Evolutionary conservation across 768 basidiomycete genomes (phyloP).

Genomic region (Kwoniella shandongensis): DNA sequence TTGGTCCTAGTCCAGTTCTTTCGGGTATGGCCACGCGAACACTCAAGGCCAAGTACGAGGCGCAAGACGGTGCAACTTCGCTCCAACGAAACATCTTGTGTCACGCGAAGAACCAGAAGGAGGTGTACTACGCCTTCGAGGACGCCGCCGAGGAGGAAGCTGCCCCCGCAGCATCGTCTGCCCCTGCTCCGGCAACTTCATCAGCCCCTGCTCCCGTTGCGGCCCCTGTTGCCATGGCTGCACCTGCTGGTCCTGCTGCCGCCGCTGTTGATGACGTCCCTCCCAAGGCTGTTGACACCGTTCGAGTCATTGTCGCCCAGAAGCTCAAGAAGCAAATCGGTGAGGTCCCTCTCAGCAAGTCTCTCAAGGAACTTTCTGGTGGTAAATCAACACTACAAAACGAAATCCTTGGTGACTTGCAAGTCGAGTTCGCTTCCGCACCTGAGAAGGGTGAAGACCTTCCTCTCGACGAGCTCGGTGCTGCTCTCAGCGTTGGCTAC

Average conservation of each 20-base stretch:
- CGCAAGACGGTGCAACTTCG: conserved; percentile 77
- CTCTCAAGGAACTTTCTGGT: conserved; percentile 96
- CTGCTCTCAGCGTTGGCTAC: conserved; percentile 76
- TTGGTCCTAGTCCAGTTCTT: conserved; percentile 93
- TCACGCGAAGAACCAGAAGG: conserved; percentile 91
- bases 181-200: conserved; percentile 55
- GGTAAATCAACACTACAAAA: conserved; percentile 99
- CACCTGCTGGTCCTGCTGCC: conserved; percentile 61
- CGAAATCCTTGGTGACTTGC: conserved; percentile 94
- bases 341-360: conserved; percentile 85
- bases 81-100: conserved; percentile 79
- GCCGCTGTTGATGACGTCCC: conserved; percentile 84
- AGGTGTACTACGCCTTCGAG: conserved; percentile 97
- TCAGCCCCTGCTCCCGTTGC: conserved; percentile 55
- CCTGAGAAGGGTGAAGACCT: conserved; percentile 99
- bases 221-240: conserved; percentile 55
- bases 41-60: conserved; percentile 73
- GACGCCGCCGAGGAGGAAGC: conserved; percentile 65
- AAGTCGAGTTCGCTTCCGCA: conserved; percentile 88
- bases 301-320: conserved; percentile 86
- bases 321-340: conserved; percentile 94
- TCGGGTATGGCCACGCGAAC: conserved; percentile 44
- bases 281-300: conserved; percentile 83
- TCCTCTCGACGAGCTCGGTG: conserved; percentile 90
- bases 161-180: conserved; percentile 48